A percentile compares a stretch with the other conserved stretches of the same genome.
Evolutionary conservation across 2,329 filamentous ascomycete species (phyloP).

Genomic region (Fusarium keratoplasticum): DNA sequence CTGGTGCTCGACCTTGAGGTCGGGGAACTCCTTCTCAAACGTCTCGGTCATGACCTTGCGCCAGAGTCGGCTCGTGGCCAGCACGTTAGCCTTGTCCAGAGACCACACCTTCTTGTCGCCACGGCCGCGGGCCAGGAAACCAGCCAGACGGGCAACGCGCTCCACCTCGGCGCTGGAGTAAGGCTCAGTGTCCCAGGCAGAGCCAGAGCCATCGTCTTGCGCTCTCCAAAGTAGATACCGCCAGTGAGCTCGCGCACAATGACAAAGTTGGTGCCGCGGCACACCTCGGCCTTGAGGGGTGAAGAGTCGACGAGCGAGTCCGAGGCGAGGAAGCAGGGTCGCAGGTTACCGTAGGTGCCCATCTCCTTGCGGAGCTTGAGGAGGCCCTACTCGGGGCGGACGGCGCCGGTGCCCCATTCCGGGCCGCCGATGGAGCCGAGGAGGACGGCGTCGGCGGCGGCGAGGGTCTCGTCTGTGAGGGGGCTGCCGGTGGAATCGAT

Average conservation of each 20-base stretch:
- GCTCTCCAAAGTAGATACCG: constrained; percentile 95
- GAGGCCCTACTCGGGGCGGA: constrained; percentile 93
- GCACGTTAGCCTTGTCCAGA: constrained; percentile 96
- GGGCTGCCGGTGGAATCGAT: too few relatives aligned
- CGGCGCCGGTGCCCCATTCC: constrained; percentile 89
- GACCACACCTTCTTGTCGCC: constrained; percentile 79
- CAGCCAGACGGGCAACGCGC: constrained; percentile 85
- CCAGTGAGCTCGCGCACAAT: constrained; percentile 93
- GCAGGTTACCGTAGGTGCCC: constrained; percentile 92
- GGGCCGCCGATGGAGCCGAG: constrained; percentile 96
- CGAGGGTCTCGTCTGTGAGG: too few relatives aligned
- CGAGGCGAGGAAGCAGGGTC: constrained; percentile 95
- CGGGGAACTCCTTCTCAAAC: constrained; percentile 89
- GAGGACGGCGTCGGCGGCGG: too few relatives aligned
- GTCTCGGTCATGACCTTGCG: constrained; percentile 86
- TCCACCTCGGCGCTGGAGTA: constrained; percentile 90
- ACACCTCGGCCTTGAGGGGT: constrained; percentile 87
- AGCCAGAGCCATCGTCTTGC: constrained; percentile 76
- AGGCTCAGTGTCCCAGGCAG: constrained; percentile 85
- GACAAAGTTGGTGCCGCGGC: constrained; percentile 89
- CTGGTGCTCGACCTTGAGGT: constrained; percentile 86
- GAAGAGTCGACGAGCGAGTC: constrained; percentile 86
- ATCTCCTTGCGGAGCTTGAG: constrained; percentile 93
- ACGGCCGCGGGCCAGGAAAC: constrained; percentile 80
- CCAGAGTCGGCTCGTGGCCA: constrained; percentile 92